Base-by-base conservation (phyloP, 1,284 basidiomycete genomes). In the Apiotrichum veenhuisii region DNA sequence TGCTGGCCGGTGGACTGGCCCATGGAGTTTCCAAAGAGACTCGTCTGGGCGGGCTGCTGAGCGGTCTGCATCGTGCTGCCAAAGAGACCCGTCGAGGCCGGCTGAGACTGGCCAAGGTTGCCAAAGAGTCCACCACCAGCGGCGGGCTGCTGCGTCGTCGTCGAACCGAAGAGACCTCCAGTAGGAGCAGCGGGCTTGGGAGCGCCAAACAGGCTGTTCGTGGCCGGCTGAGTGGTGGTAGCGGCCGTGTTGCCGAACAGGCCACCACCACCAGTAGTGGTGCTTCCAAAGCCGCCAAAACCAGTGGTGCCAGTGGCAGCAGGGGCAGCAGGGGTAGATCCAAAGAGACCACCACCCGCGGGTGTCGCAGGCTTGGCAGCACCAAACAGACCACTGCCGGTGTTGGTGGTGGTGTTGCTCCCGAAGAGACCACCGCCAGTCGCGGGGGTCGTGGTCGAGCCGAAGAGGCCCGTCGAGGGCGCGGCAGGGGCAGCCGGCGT, bases 371-470 rank as follows among this genome's bases (percentile, higher is more conserved):
- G 75, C 57, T 72, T 73, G 27, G 40, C 18, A 3, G 66, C 33
- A n/a, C 70, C 73, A 65, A 88, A 87, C 17, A 87, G 69, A 47
- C 81, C 77, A 3, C 77, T 65, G 54, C 72, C 71, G 4, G 78
- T 67, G 38, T 42, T 50, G 8, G 58, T 51, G 20, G 55, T 45
- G 41, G 52, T 55, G 23, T 52, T 51, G 42, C 67, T 69, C 22
- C 80, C 81, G 60, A 83, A 83, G 11, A 84, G 63, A 15, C 71
- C 70, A 27, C 67, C 67, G 23, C 55, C 49, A 38, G 64, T 52
- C 25, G 70, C 62, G 14, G 65, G 62, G 18, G 44, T 27, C 17
- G 44, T 18, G 59, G 36, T 57, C 23, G 41, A 61, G 23, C 83
- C 82, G 63, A 87, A 86, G n/a, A 86, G 67, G 50, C 80, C 75